Evolutionary conservation across 306 rosid genomes (phyloP).

Genomic region (Potentilla sterilis): DNA sequence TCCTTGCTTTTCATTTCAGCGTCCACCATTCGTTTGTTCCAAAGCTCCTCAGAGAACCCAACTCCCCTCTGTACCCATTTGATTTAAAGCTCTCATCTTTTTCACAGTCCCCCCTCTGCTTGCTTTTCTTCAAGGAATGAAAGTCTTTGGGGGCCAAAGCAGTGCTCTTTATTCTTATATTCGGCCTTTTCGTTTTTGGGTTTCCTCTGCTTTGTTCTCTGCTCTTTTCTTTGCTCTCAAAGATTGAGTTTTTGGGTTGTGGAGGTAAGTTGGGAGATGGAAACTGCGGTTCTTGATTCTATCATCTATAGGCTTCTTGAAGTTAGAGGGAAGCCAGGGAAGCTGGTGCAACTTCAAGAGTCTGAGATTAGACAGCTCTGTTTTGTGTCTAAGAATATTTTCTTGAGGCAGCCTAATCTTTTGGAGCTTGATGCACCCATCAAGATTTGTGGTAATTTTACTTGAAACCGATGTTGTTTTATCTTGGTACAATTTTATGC

Average conservation of each 20-base stretch:
- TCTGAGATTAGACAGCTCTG: conserved; percentile 76
- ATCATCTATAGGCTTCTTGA: conserved; percentile 66
- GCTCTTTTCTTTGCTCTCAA: conserved; percentile 12
- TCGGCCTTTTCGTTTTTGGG: neutral
- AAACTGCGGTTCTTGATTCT: conserved; percentile 58
- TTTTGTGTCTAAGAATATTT: conserved; percentile 54
- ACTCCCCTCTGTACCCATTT: conserved; percentile 19
- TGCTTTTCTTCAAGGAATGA: conserved; percentile 13
- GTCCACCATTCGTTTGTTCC: conserved; percentile 9
- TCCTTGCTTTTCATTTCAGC: conserved; percentile 29
- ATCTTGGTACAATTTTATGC: neutral
- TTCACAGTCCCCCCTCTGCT: neutral
- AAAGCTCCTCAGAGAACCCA: conserved; percentile 19
- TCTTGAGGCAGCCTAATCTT: conserved; percentile 76
- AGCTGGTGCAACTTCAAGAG: conserved; percentile 70
- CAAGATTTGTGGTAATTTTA: conserved; percentile 76
- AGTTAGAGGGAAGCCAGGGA: conserved; percentile 64
- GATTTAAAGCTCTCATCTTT: conserved; percentile 22
- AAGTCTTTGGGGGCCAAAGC: conserved; percentile 8
- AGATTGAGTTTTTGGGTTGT: conserved; percentile 7
- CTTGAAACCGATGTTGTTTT: conserved; percentile 16
- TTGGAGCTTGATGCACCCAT: conserved; percentile 84
- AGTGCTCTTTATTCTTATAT: conserved; percentile 17
- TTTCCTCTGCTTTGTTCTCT: conserved; percentile 23
- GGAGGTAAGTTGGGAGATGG: conserved; percentile 39